Conservation (phyloP, 163 green algal genomes). For the Scenedesmus sp. region DNA sequence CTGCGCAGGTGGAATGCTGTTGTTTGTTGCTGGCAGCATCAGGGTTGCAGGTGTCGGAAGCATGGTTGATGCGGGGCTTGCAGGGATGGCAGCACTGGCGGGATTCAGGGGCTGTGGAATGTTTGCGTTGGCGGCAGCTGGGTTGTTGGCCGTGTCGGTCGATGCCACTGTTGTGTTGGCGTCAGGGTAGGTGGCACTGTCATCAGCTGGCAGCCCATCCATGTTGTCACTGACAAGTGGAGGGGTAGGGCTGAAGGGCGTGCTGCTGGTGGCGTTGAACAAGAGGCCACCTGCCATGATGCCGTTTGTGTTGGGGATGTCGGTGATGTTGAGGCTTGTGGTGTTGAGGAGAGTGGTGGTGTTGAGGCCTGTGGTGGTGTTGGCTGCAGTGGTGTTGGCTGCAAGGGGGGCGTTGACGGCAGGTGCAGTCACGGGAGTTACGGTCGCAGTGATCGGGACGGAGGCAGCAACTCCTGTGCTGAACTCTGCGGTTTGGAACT, state of each 20-base stretch:
- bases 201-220: not conserved
- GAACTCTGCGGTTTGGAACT: not conserved
- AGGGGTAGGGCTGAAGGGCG: no score
- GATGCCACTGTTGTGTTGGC: not conserved
- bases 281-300: not conserved
- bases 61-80: not conserved
- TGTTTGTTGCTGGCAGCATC: not conserved
- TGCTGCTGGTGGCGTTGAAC: not conserved
- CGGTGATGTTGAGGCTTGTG: not conserved
- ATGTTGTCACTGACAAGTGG: not conserved
- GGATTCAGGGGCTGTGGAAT: not conserved
- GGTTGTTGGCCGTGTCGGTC: not conserved
- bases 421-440: not conserved
- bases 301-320: not conserved
- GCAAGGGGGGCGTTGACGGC: not conserved
- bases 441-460: not conserved
- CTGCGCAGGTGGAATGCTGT: not conserved
- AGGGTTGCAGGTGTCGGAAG: not conserved
- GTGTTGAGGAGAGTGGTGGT: conserved; percentile 1
- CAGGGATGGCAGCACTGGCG: not conserved
- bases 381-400: not conserved
- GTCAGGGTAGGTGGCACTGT: not conserved
- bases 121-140: no score
- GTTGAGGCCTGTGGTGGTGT: not conserved
- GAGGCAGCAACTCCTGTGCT: not conserved